phyloP scores from a whole-genome alignment of 768 basidiomycete genomes.

The Termitomyces sp. region DNA sequence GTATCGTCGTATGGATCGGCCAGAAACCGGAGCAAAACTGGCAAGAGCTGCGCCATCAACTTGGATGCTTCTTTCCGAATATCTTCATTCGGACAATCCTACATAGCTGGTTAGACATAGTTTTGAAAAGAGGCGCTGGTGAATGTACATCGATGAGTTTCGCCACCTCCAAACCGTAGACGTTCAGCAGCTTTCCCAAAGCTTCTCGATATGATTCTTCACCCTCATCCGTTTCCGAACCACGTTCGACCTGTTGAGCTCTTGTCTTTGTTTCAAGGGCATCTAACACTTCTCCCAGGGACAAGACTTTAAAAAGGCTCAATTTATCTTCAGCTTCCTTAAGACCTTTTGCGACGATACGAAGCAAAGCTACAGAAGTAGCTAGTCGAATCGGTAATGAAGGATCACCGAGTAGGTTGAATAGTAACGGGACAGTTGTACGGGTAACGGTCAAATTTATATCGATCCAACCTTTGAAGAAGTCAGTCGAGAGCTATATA shows the following conservation, averaged over 20 bases:
- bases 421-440: conserved; percentile 79
- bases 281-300: conserved; percentile 76
- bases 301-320: conserved; percentile 83
- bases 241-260: conserved; percentile 57
- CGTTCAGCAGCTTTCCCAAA: conserved; percentile 78
- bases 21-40: conserved; percentile 83
- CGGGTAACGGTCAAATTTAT: conserved; percentile 95
- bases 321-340: conserved; percentile 90
- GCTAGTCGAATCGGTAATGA: conserved; percentile 79
- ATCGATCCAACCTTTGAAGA: conserved; percentile 85
- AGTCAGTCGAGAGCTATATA: background rate
- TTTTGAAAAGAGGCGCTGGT: conserved; percentile 14
- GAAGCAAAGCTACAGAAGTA: conserved; percentile 71
- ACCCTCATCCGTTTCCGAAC: conserved; percentile 75
- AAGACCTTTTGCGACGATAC: conserved; percentile 88
- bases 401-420: conserved; percentile 73
- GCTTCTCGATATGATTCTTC: conserved; percentile 89
- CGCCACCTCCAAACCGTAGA: conserved; percentile 74
- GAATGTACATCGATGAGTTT: conserved; percentile 75
- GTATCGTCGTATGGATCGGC: conserved; percentile 90
- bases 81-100: conserved; percentile 60
- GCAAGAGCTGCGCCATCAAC: conserved; percentile 64
- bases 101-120: background rate
- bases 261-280: conserved; percentile 77
- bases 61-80: conserved; percentile 59